Percentiles rank a stretch among this genome's conserved stretches.
These are phyloP conservation scores for Phaseolus lunatus DNA, from an alignment of 306 rosid genomes.

Conservation along the genomic window DNA sequence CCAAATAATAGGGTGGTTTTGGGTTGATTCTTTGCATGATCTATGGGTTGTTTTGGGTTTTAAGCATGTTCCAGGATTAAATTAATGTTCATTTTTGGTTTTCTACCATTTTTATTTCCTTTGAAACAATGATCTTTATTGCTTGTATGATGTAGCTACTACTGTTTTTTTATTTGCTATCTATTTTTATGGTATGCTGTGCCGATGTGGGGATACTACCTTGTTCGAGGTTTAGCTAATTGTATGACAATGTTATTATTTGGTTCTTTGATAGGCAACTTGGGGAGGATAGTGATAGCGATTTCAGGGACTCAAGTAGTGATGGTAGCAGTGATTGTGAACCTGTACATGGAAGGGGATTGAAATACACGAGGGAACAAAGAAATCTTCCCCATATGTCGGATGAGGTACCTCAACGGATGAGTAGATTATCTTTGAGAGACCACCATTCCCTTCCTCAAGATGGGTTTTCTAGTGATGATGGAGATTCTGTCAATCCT, in stretches of 20 bases:
- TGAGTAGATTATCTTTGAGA: conserved; percentile 68
- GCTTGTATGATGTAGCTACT: conserved; percentile 3
- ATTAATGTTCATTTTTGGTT: background rate
- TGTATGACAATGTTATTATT: conserved; percentile 22
- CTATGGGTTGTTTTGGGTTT: conserved; percentile 3
- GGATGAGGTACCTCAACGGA: conserved; percentile 53
- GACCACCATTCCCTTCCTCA: conserved; percentile 58
- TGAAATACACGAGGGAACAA: conserved; percentile 57
- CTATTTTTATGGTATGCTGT: background rate
- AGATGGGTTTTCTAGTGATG: conserved; percentile 87
- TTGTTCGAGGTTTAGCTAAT: background rate
- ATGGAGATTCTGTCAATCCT: conserved; percentile 73
- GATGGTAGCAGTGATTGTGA: conserved; percentile 89
- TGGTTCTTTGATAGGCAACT: conserved; percentile 61
- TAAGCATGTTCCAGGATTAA: conserved; percentile 10
- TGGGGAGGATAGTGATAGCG: conserved; percentile 88
- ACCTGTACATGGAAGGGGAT: conserved; percentile 61
- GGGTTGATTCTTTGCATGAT: background rate
- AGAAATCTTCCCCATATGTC: conserved; percentile 53
- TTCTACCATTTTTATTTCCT: conserved; percentile 21
- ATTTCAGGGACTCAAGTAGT: conserved; percentile 87
- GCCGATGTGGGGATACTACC: background rate
- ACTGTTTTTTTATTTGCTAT: background rate
- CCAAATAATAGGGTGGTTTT: conserved; percentile 21
- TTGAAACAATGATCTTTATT: background rate